These are phyloP conservation scores for Trametes villosa DNA, from an alignment of 768 basidiomycete genomes.

Conservation along the genomic window DNA sequence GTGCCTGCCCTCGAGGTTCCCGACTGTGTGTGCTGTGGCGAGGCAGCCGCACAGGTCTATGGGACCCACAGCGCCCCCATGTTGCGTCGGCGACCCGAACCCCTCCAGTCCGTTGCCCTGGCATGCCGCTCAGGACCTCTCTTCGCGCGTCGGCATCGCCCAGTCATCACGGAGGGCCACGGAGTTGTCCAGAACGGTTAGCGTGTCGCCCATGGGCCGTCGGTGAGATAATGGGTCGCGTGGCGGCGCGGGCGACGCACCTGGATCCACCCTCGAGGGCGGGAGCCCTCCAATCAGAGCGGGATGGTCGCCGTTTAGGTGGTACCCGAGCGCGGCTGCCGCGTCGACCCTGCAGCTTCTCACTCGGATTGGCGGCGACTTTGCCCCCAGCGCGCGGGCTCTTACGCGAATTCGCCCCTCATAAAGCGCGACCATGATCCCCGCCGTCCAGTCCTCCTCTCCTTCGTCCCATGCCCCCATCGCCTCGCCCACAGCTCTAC, in stretches of 20 bases:
- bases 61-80: not conserved
- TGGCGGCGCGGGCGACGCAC: slow-evolving; percentile 1
- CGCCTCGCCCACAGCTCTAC: not conserved
- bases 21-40: not conserved
- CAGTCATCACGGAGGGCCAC: not conserved
- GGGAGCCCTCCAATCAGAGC: slow-evolving; percentile 10
- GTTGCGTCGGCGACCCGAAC: not conserved
- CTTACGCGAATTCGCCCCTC: slow-evolving; percentile 9
- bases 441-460: not conserved
- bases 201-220: not conserved
- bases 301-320: slow-evolving; percentile 15
- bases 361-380: slow-evolving; percentile 7
- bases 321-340: slow-evolving; percentile 13
- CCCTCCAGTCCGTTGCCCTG: not conserved
- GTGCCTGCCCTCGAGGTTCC: not conserved
- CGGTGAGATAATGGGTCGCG: not conserved
- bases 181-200: slow-evolving; percentile 10
- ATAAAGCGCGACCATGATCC: slow-evolving; percentile 12
- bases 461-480: not conserved
- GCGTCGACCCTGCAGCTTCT: slow-evolving; percentile 12
- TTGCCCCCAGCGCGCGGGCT: slow-evolving; percentile 2
- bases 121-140: not conserved
- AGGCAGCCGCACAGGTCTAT: not conserved
- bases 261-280: slow-evolving; percentile 1
- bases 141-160: not conserved